phyloP scores from a whole-genome alignment of 2,329 filamentous ascomycete species.

The Sclerotinia subarctica region DNA sequence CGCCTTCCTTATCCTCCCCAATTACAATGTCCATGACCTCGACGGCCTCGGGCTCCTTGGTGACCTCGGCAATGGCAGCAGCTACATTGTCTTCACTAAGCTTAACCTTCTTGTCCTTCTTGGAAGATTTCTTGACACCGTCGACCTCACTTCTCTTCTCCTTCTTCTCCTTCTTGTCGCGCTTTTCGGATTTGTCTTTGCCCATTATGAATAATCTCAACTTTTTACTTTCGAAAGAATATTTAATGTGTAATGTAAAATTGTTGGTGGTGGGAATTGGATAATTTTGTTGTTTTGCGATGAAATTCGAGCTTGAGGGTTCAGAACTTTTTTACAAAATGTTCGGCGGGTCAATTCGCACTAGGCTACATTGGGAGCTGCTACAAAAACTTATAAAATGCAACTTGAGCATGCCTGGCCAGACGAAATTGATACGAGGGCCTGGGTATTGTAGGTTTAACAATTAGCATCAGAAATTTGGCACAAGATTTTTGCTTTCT shows the following conservation, averaged over 20 bases:
- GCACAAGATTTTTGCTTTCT: not conserved
- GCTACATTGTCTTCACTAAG: conserved; percentile 49
- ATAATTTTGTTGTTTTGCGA: conserved; percentile 16
- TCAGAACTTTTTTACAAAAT: conserved; percentile 24
- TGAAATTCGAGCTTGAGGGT: conserved; percentile 16
- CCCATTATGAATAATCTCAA: conserved; percentile 31
- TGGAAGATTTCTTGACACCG: conserved; percentile 45
- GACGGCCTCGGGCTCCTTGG: conserved; percentile 52
- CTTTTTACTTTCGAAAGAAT: conserved; percentile 8
- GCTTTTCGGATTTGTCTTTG: conserved; percentile 38
- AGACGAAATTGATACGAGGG: not conserved
- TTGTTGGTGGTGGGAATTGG: conserved; percentile 18
- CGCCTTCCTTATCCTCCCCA: conserved; percentile 40
- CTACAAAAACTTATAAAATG: conserved; percentile 11
- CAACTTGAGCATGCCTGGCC: not conserved
- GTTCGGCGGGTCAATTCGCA: conserved; percentile 21
- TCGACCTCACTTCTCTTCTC: conserved; percentile 56
- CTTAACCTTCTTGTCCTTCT: conserved; percentile 43
- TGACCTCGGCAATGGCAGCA: conserved; percentile 62
- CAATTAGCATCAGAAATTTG: not conserved
- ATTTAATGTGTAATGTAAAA: not conserved
- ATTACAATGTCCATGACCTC: conserved; percentile 43
- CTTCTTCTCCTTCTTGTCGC: conserved; percentile 60
- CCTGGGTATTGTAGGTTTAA: not conserved
- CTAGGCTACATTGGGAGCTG: conserved; percentile 24